phyloP scores from a whole-genome alignment of 2,329 filamentous ascomycete species.

The Ophiocordyceps camponoti-leonardi region DNA sequence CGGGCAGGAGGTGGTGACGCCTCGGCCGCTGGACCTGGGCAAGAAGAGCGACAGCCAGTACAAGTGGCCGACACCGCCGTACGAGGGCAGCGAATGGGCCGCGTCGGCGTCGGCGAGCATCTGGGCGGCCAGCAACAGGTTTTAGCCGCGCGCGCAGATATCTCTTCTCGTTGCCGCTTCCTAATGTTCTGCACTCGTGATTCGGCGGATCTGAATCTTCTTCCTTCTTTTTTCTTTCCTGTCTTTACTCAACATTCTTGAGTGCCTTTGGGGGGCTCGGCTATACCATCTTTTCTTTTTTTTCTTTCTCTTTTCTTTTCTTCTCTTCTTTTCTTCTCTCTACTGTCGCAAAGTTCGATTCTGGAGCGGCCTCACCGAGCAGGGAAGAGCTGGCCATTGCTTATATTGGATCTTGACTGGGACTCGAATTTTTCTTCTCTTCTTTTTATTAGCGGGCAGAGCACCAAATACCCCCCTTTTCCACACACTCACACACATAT shows the following conservation, averaged over 20 bases:
- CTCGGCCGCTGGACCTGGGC: conserved; percentile 54
- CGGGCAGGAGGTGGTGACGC: conserved; percentile 40
- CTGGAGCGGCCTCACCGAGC: background rate
- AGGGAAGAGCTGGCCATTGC: background rate
- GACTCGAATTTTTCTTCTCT: conserved; percentile 1
- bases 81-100: conserved; percentile 87
- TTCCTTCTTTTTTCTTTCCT: conserved; percentile 6
- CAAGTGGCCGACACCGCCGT: conserved; percentile 92
- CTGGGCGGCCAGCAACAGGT: conserved; percentile 51
- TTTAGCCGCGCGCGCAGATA: conserved; percentile 22
- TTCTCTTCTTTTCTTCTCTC: no score
- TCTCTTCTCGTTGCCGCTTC: no score
- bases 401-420: conserved; percentile 1
- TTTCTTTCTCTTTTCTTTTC: no score
- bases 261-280: conserved; percentile 3
- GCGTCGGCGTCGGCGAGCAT: conserved; percentile 68
- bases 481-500: no score
- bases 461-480: conserved; percentile 13
- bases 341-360: conserved; percentile 4
- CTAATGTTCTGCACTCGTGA: no score
- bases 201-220: background rate
- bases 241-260: conserved; percentile 1
- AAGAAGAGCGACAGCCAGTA: conserved; percentile 35
- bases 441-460: conserved; percentile 11
- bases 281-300: conserved; percentile 10